phyloP scores from a whole-genome alignment of 1,139 yeast species.

The Geotrichum macrosporum region DNA sequence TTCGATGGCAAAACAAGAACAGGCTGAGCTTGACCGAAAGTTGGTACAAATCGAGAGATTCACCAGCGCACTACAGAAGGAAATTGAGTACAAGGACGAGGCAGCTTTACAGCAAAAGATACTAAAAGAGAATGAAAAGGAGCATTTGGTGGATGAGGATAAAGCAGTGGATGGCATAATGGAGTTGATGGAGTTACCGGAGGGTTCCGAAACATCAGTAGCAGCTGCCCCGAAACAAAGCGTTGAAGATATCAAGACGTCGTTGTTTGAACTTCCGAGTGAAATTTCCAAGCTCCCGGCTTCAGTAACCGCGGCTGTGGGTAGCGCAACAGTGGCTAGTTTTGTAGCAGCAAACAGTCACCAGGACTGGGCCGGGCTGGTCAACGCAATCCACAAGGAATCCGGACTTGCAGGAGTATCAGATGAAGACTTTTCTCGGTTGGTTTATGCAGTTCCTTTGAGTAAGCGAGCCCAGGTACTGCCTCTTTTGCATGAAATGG shows the following conservation, averaged over 20 bases:
- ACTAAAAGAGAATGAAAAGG: slow-evolving; percentile 13
- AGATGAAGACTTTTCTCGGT: slow-evolving; percentile 28
- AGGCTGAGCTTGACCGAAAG: slow-evolving; percentile 24
- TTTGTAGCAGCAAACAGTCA: slow-evolving; percentile 24
- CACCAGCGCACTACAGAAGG: slow-evolving; percentile 25
- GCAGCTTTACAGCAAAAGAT: slow-evolving; percentile 12
- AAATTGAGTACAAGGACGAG: slow-evolving; percentile 28
- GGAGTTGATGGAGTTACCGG: slow-evolving; percentile 24
- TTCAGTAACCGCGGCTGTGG: slow-evolving; percentile 25
- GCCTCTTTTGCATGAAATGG: slow-evolving; percentile 31
- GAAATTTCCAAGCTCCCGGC: slow-evolving; percentile 21
- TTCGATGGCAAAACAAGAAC: slow-evolving; percentile 2
- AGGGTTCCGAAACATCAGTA: slow-evolving; percentile 6
- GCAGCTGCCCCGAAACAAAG: background rate
- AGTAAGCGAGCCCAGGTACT: slow-evolving; percentile 27
- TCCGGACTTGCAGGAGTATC: slow-evolving; percentile 26
- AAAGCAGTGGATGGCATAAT: slow-evolving; percentile 24
- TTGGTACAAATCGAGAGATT: slow-evolving; percentile 30
- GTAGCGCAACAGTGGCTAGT: slow-evolving; percentile 21
- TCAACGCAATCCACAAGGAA: slow-evolving; percentile 24
- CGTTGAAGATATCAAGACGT: slow-evolving; percentile 14
- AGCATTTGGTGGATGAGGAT: slow-evolving; percentile 25
- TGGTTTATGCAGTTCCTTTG: slow-evolving; percentile 33
- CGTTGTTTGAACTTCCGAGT: slow-evolving; percentile 18
- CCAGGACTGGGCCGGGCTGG: slow-evolving; percentile 30